phyloP scores from a whole-genome alignment of 2,329 filamentous ascomycete species.

The Xylaria sp. region DNA sequence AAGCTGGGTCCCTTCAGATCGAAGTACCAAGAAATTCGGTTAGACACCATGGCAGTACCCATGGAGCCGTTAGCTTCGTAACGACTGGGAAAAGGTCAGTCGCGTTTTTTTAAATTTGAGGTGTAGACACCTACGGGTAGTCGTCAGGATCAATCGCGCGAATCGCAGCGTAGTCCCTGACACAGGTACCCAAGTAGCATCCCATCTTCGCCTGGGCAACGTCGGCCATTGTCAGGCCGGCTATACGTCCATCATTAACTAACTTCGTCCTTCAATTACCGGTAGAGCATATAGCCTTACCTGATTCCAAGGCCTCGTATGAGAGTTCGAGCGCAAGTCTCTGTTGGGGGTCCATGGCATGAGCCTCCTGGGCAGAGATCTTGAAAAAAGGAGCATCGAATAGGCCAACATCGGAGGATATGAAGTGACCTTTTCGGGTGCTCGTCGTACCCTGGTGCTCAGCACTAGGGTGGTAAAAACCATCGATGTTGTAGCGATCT shows the following conservation, averaged over 20 bases:
- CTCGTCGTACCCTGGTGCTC: slow-evolving; percentile 38
- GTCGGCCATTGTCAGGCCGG: slow-evolving; percentile 38
- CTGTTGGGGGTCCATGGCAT: slow-evolving; percentile 44
- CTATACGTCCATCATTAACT: slow-evolving; percentile 25
- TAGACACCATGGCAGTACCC: slow-evolving; percentile 43
- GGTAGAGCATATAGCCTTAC: slow-evolving; percentile 21
- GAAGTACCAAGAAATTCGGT: slow-evolving; percentile 47
- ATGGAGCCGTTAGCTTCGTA: slow-evolving; percentile 39
- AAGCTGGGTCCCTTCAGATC: slow-evolving; percentile 48
- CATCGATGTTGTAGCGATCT: slow-evolving; percentile 39
- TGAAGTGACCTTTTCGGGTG: slow-evolving; percentile 38
- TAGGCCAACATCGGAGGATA: slow-evolving; percentile 35
- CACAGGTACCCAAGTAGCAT: slow-evolving; percentile 43
- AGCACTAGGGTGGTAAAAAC: slow-evolving; percentile 38
- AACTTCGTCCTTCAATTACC: neutral
- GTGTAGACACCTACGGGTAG: slow-evolving; percentile 36
- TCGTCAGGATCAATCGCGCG: slow-evolving; percentile 42
- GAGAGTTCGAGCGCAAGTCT: slow-evolving; percentile 41
- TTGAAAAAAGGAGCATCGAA: slow-evolving; percentile 42
- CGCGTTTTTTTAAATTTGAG: neutral
- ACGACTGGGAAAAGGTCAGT: slow-evolving; percentile 26
- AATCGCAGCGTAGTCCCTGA: slow-evolving; percentile 38
- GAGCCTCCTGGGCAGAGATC: slow-evolving; percentile 38
- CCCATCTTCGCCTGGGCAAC: slow-evolving; percentile 37
- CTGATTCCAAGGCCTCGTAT: slow-evolving; percentile 41